These are phyloP conservation scores for Carex scoparia DNA, from an alignment of 176 grass and related monocot genomes.

Conservation along the genomic window DNA sequence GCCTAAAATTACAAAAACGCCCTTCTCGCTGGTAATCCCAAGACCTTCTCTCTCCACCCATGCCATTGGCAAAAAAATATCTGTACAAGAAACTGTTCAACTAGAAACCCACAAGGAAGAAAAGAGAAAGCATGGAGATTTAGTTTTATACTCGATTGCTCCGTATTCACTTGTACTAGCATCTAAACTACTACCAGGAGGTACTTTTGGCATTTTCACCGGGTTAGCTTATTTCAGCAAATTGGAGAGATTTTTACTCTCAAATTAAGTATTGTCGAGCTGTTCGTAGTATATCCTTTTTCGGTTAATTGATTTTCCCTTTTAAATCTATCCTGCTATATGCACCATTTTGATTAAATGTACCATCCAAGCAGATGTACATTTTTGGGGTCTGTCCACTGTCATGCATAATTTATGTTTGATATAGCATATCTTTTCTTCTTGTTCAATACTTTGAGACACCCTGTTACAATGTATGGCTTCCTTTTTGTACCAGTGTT, in stretches of 20 bases:
- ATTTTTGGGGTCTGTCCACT: neutral
- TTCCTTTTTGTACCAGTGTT: neutral
- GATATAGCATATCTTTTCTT: neutral
- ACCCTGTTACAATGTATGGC: neutral
- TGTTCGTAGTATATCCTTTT: neutral
- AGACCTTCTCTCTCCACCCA: neutral
- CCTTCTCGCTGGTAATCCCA: neutral
- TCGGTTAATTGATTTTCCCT: neutral
- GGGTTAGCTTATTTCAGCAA: neutral
- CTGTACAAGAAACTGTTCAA: neutral
- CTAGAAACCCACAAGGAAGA: slow-evolving; percentile 10
- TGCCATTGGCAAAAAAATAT: slow-evolving; percentile 5
- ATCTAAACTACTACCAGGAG: slow-evolving; percentile 54
- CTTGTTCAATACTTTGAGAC: neutral
- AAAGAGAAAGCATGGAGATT: slow-evolving; percentile 20
- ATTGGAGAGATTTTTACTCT: neutral
- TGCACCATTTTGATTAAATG: neutral
- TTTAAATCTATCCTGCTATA: neutral
- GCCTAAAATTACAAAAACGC: neutral
- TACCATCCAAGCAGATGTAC: neutral
- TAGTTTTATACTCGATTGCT: slow-evolving; percentile 52
- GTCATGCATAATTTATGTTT: neutral
- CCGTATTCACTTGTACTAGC: slow-evolving; percentile 67
- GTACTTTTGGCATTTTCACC: neutral
- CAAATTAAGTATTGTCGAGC: neutral